Evolutionary conservation across 2,329 filamentous ascomycete species (phyloP), one percentile per base, ranked within the genome.

Genomic region (Fusarium coicis): DNA sequence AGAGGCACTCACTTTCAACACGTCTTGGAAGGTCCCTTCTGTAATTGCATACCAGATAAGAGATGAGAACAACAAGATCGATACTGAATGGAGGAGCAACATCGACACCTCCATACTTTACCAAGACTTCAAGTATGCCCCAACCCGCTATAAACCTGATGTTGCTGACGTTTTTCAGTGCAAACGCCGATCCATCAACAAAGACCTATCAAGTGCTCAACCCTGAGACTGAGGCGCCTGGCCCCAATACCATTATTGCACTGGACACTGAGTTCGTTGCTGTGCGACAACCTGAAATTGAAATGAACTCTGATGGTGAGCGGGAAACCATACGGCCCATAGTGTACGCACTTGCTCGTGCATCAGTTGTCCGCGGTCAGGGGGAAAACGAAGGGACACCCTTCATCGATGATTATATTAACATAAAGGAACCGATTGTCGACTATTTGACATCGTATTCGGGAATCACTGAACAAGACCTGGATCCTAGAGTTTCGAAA

Each of bases 391-490:
- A 97, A 80, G 95, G 95, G 1, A 82, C 92, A 2, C 94, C 96
- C 0, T 98, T 98, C 79, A 97, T 99, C 72, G 96, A 99, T 79
- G 96, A 99, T 83, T 99, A 99, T 81, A 97, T 99, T 70, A 91
- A 91, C 37, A 96, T 97, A 77, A 92, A 92, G 68, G 96, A 98
- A 79, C 92, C 93, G 2, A 94, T 99, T 30, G 93, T 98, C 66
- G 96, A 99, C 83, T 98, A 98, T 80, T 87, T 99, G 42, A 99
- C 97, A 1, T 92, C 93, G 49, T 98, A 94, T 84, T 98, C 96
- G 0, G 96, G 96, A 46, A 97, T 99, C 75, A 93, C 92, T 9
- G 89, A 92, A 3, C 92, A 93, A 28, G 96, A 99, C 79, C 87
- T 99, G 14, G 95, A 97, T 76, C 91, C 92, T 8, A 87, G 90